A percentile compares a stretch with the other conserved stretches of the same genome.
phyloP scores from a whole-genome alignment of 441 rosid species.

The Melastoma candidum region DNA sequence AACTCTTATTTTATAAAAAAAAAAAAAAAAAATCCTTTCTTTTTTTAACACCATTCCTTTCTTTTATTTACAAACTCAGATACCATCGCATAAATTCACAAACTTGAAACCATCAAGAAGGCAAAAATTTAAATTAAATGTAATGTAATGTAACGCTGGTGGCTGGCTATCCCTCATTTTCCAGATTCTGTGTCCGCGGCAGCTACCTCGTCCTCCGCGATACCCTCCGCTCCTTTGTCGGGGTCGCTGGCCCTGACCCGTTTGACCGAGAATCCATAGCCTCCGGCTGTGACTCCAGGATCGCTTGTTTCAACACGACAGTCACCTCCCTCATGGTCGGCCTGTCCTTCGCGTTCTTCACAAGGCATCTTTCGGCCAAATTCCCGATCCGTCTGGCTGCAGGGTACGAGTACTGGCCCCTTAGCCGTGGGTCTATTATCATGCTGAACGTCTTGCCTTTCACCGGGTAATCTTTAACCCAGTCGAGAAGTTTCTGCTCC shows the following conservation, averaged over 20 bases:
- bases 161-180: too few relatives aligned
- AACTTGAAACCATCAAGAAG: too few relatives aligned
- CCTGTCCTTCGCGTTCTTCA: constrained; percentile 33
- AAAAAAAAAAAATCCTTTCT: too few relatives aligned
- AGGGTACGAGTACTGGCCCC: constrained; percentile 22
- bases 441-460: constrained; percentile 33
- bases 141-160: too few relatives aligned
- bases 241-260: constrained; percentile 18
- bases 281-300: constrained; percentile 24
- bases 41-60: too few relatives aligned
- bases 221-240: constrained; percentile 6
- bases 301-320: constrained; percentile 23
- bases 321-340: constrained; percentile 37
- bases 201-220: too few relatives aligned
- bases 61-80: too few relatives aligned
- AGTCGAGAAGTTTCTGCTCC: constrained; percentile 44
- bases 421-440: constrained; percentile 34
- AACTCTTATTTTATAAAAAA: too few relatives aligned
- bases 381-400: constrained; percentile 28
- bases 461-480: constrained; percentile 39
- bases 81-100: too few relatives aligned
- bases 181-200: too few relatives aligned
- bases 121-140: too few relatives aligned
- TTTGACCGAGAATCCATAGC: constrained; percentile 10
- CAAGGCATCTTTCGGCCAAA: constrained; percentile 39